These are phyloP conservation scores for Colletotrichum tamarilloi DNA, from an alignment of 2,329 filamentous ascomycete genomes.

Conservation along the genomic window DNA sequence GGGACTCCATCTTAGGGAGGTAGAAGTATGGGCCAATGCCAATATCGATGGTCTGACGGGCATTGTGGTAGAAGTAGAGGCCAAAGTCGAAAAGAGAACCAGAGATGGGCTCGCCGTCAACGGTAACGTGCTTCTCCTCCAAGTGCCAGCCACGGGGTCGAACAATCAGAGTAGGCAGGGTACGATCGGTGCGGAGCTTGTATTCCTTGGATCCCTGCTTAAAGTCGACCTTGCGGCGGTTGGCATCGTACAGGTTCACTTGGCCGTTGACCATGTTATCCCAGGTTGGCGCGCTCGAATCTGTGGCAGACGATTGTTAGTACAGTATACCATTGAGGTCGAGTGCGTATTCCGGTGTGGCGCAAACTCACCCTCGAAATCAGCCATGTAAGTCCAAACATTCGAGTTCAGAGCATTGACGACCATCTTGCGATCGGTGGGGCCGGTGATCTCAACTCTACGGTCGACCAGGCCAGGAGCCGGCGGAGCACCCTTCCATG, in stretches of 20 bases:
- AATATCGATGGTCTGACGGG: slow-evolving; percentile 83
- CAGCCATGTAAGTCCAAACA: slow-evolving; percentile 99
- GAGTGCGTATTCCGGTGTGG: not conserved
- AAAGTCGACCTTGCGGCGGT: slow-evolving; percentile 94
- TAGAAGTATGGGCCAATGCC: slow-evolving; percentile 97
- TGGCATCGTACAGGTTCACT: slow-evolving; percentile 96
- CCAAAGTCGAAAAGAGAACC: slow-evolving; percentile 96
- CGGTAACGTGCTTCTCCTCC: slow-evolving; percentile 97
- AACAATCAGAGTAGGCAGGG: slow-evolving; percentile 88
- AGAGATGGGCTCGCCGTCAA: slow-evolving; percentile 95
- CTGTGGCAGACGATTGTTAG: slow-evolving; percentile 55
- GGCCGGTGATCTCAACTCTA: slow-evolving; percentile 95
- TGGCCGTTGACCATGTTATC: slow-evolving; percentile 99
- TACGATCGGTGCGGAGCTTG: slow-evolving; percentile 92
- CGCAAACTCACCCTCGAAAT: slow-evolving; percentile 82
- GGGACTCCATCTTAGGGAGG: slow-evolving; percentile 97
- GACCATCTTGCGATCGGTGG: slow-evolving; percentile 98
- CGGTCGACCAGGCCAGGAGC: slow-evolving; percentile 94
- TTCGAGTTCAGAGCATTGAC: slow-evolving; percentile 96
- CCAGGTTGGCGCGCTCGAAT: slow-evolving; percentile 96
- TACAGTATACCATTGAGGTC: not conserved
- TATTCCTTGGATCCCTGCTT: slow-evolving; percentile 96
- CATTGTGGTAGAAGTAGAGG: slow-evolving; percentile 99
- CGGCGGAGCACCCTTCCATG: slow-evolving; percentile 92
- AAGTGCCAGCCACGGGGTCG: slow-evolving; percentile 97